These are phyloP conservation scores for Senna tora DNA, from an alignment of 306 rosid genomes.

Conservation along the genomic window DNA sequence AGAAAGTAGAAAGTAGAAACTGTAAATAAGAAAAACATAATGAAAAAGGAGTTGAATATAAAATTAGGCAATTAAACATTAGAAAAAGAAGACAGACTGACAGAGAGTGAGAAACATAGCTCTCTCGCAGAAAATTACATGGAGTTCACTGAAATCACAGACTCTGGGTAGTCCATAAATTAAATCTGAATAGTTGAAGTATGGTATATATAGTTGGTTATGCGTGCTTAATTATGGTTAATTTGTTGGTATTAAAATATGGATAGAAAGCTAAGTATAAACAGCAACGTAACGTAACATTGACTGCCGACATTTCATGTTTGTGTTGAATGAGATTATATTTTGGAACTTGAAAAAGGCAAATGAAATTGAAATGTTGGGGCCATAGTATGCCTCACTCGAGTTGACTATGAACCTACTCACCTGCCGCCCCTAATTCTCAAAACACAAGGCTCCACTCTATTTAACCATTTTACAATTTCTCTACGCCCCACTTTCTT, in stretches of 20 bases:
- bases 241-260: neutral
- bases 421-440: constrained; percentile 15
- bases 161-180: no score
- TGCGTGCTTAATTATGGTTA: neutral
- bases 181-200: neutral
- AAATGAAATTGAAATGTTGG: constrained; percentile 23
- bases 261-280: no score
- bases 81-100: no score
- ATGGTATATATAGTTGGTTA: neutral
- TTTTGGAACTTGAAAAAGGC: neutral
- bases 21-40: no score
- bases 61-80: no score
- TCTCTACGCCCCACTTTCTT: neutral
- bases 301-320: neutral
- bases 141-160: neutral
- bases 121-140: no score
- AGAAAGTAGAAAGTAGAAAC: no score
- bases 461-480: neutral
- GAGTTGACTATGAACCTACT: neutral
- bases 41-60: no score
- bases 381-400: neutral
- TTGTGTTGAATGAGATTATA: neutral
- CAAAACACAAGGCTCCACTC: constrained; percentile 16
- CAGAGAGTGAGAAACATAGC: no score
- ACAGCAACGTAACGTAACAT: neutral